These are phyloP conservation scores for Aspergillus fructus DNA, from an alignment of 2,329 filamentous ascomycete genomes.

Conservation along the genomic window DNA sequence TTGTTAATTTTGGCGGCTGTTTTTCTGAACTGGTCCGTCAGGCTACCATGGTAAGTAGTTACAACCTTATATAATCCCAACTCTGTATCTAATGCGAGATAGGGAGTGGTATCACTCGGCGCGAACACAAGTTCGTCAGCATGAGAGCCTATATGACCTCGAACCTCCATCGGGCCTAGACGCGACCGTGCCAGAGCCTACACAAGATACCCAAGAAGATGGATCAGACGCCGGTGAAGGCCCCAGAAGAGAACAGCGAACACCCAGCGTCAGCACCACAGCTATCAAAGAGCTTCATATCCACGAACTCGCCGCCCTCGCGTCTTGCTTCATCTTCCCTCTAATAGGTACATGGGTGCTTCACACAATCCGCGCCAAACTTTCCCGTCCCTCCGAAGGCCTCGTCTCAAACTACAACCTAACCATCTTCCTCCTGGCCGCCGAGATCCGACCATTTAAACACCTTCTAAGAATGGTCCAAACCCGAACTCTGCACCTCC, in stretches of 20 bases:
- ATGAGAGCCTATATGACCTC: constrained; percentile 21
- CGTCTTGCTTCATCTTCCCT: constrained; percentile 77
- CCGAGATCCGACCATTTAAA: constrained; percentile 78
- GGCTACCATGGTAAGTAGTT: constrained; percentile 73
- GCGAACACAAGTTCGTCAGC: constrained; percentile 58
- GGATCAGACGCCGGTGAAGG: not conserved
- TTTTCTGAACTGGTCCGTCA: constrained; percentile 90
- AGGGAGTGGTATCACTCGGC: constrained; percentile 75
- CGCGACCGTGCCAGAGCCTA: constrained; percentile 23
- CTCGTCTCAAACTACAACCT: constrained; percentile 91
- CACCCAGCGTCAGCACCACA: constrained; percentile 18
- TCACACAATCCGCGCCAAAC: constrained; percentile 74
- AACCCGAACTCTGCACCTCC: constrained; percentile 75
- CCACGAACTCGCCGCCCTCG: constrained; percentile 73
- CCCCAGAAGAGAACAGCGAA: not conserved
- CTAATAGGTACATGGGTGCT: constrained; percentile 78
- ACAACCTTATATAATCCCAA: constrained; percentile 9
- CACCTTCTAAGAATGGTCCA: constrained; percentile 81
- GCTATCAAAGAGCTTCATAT: constrained; percentile 65
- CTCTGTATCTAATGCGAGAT: constrained; percentile 6
- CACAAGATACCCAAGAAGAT: constrained; percentile 8
- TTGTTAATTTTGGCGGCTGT: constrained; percentile 76
- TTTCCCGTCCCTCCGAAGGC: constrained; percentile 80
- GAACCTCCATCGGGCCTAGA: constrained; percentile 27
- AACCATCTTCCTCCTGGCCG: constrained; percentile 82